phyloP scores from a whole-genome alignment of 192 early-diverging fungal genomes.

The Linnemannia zychae region DNA sequence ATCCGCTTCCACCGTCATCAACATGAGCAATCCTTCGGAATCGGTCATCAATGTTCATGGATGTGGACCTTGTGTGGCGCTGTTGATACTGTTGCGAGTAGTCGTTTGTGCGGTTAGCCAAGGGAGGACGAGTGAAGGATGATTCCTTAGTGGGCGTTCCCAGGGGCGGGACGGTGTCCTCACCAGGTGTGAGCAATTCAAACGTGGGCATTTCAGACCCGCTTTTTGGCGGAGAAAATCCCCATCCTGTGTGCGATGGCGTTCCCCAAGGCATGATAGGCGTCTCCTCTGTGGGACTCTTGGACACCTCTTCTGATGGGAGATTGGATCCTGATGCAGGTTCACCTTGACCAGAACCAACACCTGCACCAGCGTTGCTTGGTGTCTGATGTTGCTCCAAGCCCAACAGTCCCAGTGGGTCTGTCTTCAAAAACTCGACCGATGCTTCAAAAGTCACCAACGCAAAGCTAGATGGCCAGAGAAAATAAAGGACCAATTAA shows the following conservation, averaged over 20 bases:
- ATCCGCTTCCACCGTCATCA: slow-evolving; percentile 14
- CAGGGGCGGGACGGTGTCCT: background rate
- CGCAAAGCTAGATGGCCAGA: slow-evolving; percentile 54
- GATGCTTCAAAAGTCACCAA: slow-evolving; percentile 64
- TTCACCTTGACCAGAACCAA: slow-evolving; percentile 2
- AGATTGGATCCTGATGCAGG: slow-evolving; percentile 8
- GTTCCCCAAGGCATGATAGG: slow-evolving; percentile 44
- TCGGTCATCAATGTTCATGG: slow-evolving; percentile 55
- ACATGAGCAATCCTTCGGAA: slow-evolving; percentile 14
- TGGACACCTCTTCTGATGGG: slow-evolving; percentile 18
- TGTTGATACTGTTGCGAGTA: slow-evolving; percentile 34
- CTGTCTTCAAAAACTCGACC: slow-evolving; percentile 63
- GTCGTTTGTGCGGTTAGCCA: slow-evolving; percentile 2
- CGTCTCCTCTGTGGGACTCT: slow-evolving; percentile 21
- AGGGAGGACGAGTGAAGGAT: slow-evolving; percentile 13
- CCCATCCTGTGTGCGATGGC: slow-evolving; percentile 52
- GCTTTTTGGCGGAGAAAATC: slow-evolving; percentile 48
- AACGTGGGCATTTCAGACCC: slow-evolving; percentile 1
- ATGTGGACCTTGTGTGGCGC: slow-evolving; percentile 36
- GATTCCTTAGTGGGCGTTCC: background rate
- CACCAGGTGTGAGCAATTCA: slow-evolving; percentile 13
- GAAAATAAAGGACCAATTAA: slow-evolving; percentile 1
- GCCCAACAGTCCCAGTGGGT: slow-evolving; percentile 59
- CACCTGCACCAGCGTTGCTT: background rate
- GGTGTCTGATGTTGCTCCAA: slow-evolving; percentile 17